Base-by-base conservation (phyloP, 805 yeast genomes). In the Alloascoidea hylecoeti region DNA sequence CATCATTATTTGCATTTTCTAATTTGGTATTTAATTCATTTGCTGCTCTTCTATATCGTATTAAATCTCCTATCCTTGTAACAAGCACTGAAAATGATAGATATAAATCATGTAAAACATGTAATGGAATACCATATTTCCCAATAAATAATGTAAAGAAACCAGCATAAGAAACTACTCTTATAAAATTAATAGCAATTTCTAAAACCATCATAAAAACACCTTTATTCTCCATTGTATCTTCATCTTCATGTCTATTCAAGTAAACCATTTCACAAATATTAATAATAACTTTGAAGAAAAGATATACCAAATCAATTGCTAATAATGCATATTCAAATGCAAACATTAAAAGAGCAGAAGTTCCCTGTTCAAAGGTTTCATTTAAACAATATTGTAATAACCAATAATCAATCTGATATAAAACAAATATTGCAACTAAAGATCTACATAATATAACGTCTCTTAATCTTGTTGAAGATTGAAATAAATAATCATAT, bases 291-390 rank as follows among this genome's bases (percentile, higher is more conserved):
- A 65, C 61, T 48, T 73, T 72, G 27, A 67, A 57, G 12, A 63
- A 50, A 36, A 64, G 57, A 4, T 68, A 59, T 13, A 74, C 46
- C 17, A 72, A 52, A 35, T 74, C 77, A 19, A 78, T 63, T 16
- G 71, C 68, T 42, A 78, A 61, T 41, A 83, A 60, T 2, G 80
- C 77, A 49, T 78, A 78, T 49, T 83, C 92, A 52, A 83, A 77
- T 1, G 86, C 88, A 53, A 83, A 77, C 38, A 78, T 64, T 33
- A 81, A 15, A 82, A 73, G 45, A 58, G 51, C 49, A 15, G 43
- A 33, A 36, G 42, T 42, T 28, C 39, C 58, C 28, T 68, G 68
- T 39, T 62, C 64, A 44, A 70, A 70, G 1, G 70, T 63, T 43
- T 67, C 72, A 44, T 39, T 36, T 4, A 41, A 9, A 27, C 44